Conservation (phyloP, 257 asterid genomes). For the Eustoma russellianum region DNA sequence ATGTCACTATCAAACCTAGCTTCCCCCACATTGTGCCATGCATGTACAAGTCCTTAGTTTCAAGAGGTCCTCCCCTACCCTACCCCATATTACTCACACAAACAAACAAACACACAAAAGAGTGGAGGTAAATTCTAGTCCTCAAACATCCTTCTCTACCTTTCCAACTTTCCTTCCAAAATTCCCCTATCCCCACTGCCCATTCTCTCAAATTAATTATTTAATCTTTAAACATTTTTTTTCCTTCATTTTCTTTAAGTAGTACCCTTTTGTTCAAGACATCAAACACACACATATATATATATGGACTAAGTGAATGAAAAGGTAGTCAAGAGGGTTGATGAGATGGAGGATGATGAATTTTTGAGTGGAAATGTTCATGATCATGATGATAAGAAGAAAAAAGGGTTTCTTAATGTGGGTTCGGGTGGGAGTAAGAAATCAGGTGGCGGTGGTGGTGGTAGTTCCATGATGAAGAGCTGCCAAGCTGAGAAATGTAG, state of each 20-base stretch:
- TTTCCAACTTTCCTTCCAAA: no score
- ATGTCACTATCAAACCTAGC: slow-evolving; percentile 7
- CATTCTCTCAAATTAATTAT: background rate
- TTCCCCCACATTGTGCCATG: slow-evolving; percentile 26
- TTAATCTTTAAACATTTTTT: background rate
- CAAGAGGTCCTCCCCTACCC: background rate
- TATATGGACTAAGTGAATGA: no score
- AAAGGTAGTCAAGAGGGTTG: no score
- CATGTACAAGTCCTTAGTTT: slow-evolving; percentile 7
- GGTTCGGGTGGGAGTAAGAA: slow-evolving; percentile 60
- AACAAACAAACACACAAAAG: slow-evolving; percentile 11
- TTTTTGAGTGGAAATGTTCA: background rate
- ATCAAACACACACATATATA: background rate
- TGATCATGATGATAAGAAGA: slow-evolving; percentile 5
- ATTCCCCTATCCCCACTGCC: no score
- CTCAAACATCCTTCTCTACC: no score
- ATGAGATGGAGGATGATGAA: no score
- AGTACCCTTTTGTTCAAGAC: background rate
- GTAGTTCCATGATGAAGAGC: slow-evolving; percentile 23
- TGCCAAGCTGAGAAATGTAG: slow-evolving; percentile 62
- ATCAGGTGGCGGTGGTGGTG: slow-evolving; percentile 21
- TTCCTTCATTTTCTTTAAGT: no score
- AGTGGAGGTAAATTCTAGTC: no score
- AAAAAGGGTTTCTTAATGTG: background rate
- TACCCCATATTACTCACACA: background rate